phyloP scores from a whole-genome alignment of 148 eudicot species.

The Cornus controversa region DNA sequence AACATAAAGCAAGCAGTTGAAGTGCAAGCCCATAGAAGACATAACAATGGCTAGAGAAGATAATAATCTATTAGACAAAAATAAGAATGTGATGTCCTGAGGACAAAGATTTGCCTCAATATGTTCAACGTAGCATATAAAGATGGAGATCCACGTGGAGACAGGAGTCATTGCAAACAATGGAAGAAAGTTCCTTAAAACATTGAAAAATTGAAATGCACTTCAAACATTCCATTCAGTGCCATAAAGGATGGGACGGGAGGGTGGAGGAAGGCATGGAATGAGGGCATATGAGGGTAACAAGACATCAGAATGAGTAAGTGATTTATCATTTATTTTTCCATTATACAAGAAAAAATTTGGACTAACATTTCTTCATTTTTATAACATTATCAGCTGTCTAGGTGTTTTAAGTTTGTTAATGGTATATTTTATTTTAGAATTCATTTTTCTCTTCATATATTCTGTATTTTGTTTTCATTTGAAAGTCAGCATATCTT shows the following conservation, averaged over 20 bases:
- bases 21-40: conserved; percentile 1
- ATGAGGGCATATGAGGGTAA: no score
- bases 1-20: background rate
- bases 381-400: no score
- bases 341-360: no score
- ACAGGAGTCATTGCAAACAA: background rate
- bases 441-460: no score
- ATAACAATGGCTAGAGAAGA: background rate
- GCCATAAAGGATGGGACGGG: no score
- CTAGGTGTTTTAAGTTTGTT: no score
- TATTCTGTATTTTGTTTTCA: no score
- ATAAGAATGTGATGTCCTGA: no score
- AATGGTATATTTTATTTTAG: background rate
- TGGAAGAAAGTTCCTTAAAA: background rate
- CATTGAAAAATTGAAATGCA: background rate
- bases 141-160: background rate
- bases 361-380: no score
- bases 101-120: background rate
- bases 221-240: background rate
- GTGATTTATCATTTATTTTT: background rate
- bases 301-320: background rate
- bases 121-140: background rate
- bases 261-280: no score
- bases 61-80: background rate
- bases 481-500: no score